Conservation (phyloP, 2,329 filamentous ascomycete genomes). For the Myriosclerotinia scirpicola region DNA sequence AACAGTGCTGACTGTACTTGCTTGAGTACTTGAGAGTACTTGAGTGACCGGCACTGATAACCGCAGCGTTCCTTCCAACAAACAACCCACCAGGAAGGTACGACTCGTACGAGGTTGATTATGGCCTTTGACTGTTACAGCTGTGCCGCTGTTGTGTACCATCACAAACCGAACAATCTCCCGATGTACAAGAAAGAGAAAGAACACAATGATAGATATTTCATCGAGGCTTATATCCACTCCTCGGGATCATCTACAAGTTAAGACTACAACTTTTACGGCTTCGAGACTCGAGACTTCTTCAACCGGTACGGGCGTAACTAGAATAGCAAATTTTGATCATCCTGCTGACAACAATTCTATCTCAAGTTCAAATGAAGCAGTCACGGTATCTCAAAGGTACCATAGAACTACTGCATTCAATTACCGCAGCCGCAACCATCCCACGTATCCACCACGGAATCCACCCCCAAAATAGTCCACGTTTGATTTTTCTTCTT, state of each 20-base stretch:
- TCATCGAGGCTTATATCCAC: not conserved
- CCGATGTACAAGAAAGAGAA: not conserved
- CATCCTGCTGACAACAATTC: not conserved
- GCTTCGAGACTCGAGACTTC: not conserved
- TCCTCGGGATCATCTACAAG: slow-evolving; percentile 6
- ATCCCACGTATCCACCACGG: not conserved
- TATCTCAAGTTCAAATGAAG: not conserved
- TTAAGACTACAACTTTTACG: not conserved
- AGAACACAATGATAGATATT: not conserved
- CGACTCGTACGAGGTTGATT: not conserved
- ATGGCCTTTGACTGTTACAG: not conserved
- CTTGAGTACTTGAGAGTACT: not conserved
- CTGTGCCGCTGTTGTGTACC: not conserved
- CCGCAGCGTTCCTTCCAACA: slow-evolving; percentile 3
- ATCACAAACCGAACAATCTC: slow-evolving; percentile 13
- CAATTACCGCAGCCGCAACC: slow-evolving; percentile 2
- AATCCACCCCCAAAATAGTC: not conserved
- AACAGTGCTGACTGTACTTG: not conserved
- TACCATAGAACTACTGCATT: not conserved
- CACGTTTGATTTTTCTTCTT: not conserved
- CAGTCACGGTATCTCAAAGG: slow-evolving; percentile 2
- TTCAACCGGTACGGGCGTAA: slow-evolving; percentile 1
- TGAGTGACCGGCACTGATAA: not conserved
- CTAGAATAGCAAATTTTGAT: not conserved
- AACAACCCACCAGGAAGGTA: not conserved